Evolutionary conservation across 2,329 filamentous ascomycete species (phyloP).

Genomic region (Penicillium polonicum): DNA sequence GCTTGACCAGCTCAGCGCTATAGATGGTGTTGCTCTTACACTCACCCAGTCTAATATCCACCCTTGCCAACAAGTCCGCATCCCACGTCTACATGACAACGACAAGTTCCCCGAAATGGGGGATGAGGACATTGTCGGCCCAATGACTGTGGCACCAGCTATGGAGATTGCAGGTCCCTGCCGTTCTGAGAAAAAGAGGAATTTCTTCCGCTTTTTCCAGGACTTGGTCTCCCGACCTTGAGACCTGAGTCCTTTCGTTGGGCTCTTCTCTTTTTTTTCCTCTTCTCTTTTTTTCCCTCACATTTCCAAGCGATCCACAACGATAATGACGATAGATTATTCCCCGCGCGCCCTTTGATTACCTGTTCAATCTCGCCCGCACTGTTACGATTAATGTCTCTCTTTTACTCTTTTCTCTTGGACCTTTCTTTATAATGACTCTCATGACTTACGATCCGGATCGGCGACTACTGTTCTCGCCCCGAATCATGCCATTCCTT

Average conservation of each 20-base stretch:
- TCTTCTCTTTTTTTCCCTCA: neutral
- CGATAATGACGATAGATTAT: conserved; percentile 32
- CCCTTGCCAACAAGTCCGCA: conserved; percentile 52
- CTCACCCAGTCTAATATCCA: conserved; percentile 40
- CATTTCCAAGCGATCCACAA: conserved; percentile 15
- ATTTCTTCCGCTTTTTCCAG: conserved; percentile 46
- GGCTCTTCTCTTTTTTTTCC: neutral
- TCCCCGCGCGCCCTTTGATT: conserved; percentile 15
- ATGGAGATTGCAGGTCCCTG: conserved; percentile 45
- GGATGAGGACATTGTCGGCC: conserved; percentile 89
- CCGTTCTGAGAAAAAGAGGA: conserved; percentile 44
- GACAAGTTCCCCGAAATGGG: conserved; percentile 87
- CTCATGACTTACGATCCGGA: conserved; percentile 30
- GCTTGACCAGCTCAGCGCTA: conserved; percentile 49
- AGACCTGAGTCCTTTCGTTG: neutral
- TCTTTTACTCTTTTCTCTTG: conserved; percentile 12
- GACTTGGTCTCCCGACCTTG: conserved; percentile 41
- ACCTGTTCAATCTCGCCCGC: conserved; percentile 22
- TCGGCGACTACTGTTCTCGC: conserved; percentile 39
- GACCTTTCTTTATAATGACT: conserved; percentile 22
- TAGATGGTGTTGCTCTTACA: conserved; percentile 37
- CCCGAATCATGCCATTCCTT: conserved; percentile 31
- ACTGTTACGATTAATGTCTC: conserved; percentile 36
- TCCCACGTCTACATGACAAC: conserved; percentile 49
- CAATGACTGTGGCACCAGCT: conserved; percentile 64